phyloP scores from a whole-genome alignment of 2,329 filamentous ascomycete species.

The Alternaria arbusti region DNA sequence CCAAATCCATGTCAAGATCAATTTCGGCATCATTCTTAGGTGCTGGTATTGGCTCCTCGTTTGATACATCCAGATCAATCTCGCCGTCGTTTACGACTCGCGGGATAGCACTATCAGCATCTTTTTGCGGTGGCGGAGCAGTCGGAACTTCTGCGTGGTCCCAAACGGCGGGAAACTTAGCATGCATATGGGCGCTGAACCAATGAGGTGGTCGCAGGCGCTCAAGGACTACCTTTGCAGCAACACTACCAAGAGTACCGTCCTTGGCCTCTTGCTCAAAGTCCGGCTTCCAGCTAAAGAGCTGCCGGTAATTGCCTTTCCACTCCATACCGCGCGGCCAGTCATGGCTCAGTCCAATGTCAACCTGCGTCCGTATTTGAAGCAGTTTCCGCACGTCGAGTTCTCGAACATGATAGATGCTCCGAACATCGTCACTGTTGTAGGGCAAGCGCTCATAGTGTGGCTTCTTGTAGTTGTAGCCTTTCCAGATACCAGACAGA shows the following conservation, averaged over 20 bases:
- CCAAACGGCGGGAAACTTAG: slow-evolving; percentile 76
- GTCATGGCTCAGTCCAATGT: slow-evolving; percentile 92
- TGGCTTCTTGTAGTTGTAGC: slow-evolving; percentile 80
- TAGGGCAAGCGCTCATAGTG: slow-evolving; percentile 90
- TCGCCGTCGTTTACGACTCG: slow-evolving; percentile 63
- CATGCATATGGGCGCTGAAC: slow-evolving; percentile 91
- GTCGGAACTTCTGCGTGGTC: slow-evolving; percentile 60
- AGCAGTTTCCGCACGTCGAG: slow-evolving; percentile 89
- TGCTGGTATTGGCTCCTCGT: slow-evolving; percentile 47
- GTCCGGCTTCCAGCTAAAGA: slow-evolving; percentile 76
- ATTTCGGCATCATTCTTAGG: slow-evolving; percentile 45
- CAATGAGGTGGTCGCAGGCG: slow-evolving; percentile 82
- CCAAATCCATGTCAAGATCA: slow-evolving; percentile 53
- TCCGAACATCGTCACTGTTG: slow-evolving; percentile 74
- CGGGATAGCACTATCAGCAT: slow-evolving; percentile 1
- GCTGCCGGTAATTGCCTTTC: slow-evolving; percentile 69
- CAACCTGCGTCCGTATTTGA: slow-evolving; percentile 83
- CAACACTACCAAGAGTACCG: slow-evolving; percentile 78
- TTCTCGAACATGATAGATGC: slow-evolving; percentile 89
- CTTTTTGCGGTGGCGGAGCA: slow-evolving; percentile 39
- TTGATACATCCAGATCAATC: slow-evolving; percentile 62
- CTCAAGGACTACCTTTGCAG: slow-evolving; percentile 81
- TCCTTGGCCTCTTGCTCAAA: slow-evolving; percentile 78
- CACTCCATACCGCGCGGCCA: slow-evolving; percentile 88
- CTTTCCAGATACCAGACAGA: slow-evolving; percentile 94